A percentile compares a stretch with the other conserved stretches of the same genome.
phyloP scores from a whole-genome alignment of 1,139 yeast genomes.

The Candida dubliniensis region DNA sequence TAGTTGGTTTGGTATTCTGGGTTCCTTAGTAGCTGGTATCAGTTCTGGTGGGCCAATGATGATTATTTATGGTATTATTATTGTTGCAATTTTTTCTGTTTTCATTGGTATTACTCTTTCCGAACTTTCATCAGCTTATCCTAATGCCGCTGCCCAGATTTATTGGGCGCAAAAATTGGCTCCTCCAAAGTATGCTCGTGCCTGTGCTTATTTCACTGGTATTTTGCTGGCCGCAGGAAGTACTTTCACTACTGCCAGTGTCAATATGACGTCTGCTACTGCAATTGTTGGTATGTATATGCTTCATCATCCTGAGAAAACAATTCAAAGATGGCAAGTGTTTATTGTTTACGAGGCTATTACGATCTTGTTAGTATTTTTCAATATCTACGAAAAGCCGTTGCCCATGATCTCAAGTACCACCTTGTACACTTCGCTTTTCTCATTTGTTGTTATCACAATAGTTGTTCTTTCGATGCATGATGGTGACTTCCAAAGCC shows the following conservation, averaged over 20 bases:
- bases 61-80: conserved; percentile 64
- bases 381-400: conserved; percentile 59
- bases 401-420: conserved; percentile 53
- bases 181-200: conserved; percentile 47
- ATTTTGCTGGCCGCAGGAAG: conserved; percentile 58
- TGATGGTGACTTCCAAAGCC: conserved; percentile 51
- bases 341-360: conserved; percentile 50
- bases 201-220: conserved; percentile 52
- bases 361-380: conserved; percentile 43
- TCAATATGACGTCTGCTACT: conserved; percentile 53
- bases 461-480: conserved; percentile 56
- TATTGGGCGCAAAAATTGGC: conserved; percentile 59
- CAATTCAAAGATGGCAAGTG: conserved; percentile 56
- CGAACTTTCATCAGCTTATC: conserved; percentile 54
- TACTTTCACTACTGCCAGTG: conserved; percentile 60
- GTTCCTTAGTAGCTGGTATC: conserved; percentile 47
- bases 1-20: conserved; percentile 59
- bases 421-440: conserved; percentile 55
- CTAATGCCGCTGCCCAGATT: conserved; percentile 69
- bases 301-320: conserved; percentile 42
- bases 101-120: conserved; percentile 41
- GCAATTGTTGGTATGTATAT: conserved; percentile 56
- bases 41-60: conserved; percentile 67
- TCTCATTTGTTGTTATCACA: conserved; percentile 55
- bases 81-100: conserved; percentile 49